Evolutionary conservation across 169 alveolate species (phyloP).

Genomic region (Babesia caballi): DNA sequence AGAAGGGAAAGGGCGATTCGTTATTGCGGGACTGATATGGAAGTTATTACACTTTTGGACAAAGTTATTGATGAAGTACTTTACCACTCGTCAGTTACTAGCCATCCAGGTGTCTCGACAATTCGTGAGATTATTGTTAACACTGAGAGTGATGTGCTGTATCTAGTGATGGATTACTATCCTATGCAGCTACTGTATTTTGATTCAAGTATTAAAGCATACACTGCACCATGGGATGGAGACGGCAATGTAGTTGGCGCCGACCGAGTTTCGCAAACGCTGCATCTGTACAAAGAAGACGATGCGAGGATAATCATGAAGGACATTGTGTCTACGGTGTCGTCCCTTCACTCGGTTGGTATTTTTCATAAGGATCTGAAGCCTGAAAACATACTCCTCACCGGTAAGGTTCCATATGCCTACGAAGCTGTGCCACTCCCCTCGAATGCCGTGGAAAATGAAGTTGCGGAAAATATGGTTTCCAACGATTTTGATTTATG

Average conservation of each 20-base stretch:
- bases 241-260: background rate
- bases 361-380: constrained; percentile 76
- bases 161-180: constrained; percentile 47
- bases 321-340: constrained; percentile 18
- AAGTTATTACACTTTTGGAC: constrained; percentile 51
- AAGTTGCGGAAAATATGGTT: background rate
- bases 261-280: background rate
- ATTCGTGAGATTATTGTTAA: constrained; percentile 27
- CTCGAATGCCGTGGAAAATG: background rate
- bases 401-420: background rate
- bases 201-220: background rate
- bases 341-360: constrained; percentile 37
- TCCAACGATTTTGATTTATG: background rate
- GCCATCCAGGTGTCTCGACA: constrained; percentile 31
- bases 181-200: constrained; percentile 47
- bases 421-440: constrained; percentile 16
- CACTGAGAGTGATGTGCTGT: constrained; percentile 18
- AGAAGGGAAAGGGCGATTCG: constrained; percentile 41
- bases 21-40: constrained; percentile 29
- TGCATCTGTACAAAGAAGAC: constrained; percentile 38
- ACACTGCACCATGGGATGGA: background rate
- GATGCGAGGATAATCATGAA: constrained; percentile 33
- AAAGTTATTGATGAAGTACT: constrained; percentile 56
- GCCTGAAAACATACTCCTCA: constrained; percentile 73
- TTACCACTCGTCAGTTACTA: constrained; percentile 38